Conservation (phyloP, 257 asterid genomes). For the Nicotiana sylvestris region DNA sequence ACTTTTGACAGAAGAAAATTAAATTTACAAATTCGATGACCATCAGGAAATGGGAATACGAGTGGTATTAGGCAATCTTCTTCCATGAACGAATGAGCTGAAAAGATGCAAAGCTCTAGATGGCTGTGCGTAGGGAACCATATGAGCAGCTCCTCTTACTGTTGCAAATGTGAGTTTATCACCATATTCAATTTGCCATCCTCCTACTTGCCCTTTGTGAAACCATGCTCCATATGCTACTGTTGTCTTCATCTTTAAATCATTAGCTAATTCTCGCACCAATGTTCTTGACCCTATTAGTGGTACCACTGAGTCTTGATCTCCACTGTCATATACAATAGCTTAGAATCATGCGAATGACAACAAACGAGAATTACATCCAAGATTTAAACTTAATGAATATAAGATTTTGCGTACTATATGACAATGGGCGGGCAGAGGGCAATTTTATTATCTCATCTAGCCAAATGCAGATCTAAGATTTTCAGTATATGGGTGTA, state of each 20-base stretch:
- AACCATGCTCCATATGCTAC: slow-evolving; percentile 64
- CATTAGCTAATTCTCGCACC: slow-evolving; percentile 51
- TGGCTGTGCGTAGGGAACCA: slow-evolving; percentile 84
- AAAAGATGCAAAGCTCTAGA: slow-evolving; percentile 65
- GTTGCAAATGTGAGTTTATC: slow-evolving; percentile 63
- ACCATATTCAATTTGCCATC: slow-evolving; percentile 71
- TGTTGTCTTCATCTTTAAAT: slow-evolving; percentile 44
- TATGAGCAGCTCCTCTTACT: slow-evolving; percentile 83
- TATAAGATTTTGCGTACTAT: neutral
- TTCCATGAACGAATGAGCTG: slow-evolving; percentile 54
- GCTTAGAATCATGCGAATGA: neutral
- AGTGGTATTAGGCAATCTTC: slow-evolving; percentile 35
- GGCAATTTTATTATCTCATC: too few relatives aligned
- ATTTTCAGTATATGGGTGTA: too few relatives aligned
- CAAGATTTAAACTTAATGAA: neutral
- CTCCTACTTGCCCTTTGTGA: slow-evolving; percentile 44
- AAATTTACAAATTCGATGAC: neutral
- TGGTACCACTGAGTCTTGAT: slow-evolving; percentile 86
- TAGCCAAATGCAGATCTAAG: too few relatives aligned
- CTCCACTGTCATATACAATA: slow-evolving; percentile 47
- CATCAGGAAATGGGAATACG: slow-evolving; percentile 5
- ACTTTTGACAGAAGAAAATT: neutral
- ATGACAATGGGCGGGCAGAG: too few relatives aligned
- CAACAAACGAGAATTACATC: neutral
- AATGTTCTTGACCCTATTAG: slow-evolving; percentile 52